Conservation (phyloP, 345 rosid genomes). For the Citrus sp. region DNA sequence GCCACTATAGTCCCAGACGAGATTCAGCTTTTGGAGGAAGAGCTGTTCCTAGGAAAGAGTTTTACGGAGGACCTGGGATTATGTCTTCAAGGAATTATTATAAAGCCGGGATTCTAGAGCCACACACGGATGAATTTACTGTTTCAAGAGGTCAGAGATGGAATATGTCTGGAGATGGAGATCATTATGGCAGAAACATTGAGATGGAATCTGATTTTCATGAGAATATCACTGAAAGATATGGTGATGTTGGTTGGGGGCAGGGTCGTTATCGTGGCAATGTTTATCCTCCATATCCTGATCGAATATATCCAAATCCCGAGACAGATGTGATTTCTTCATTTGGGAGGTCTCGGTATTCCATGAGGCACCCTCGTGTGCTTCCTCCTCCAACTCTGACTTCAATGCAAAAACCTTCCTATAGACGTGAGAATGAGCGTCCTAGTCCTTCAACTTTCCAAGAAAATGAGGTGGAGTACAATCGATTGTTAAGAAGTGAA, state of each 20-base stretch:
- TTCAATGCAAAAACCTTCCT: constrained; percentile 51
- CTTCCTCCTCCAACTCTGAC: constrained; percentile 77
- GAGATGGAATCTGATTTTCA: constrained; percentile 71
- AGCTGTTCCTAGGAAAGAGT: constrained; percentile 57
- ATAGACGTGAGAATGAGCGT: constrained; percentile 48
- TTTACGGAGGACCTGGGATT: constrained; percentile 55
- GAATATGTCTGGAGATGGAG: constrained; percentile 68
- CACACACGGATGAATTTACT: constrained; percentile 44
- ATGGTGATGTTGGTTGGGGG: constrained; percentile 70
- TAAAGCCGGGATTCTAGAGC: constrained; percentile 61
- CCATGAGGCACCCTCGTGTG: constrained; percentile 92
- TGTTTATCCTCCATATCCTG: constrained; percentile 57
- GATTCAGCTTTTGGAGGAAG: constrained; percentile 48
- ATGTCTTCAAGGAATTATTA: constrained; percentile 37
- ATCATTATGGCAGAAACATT: constrained; percentile 49
- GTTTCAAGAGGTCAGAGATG: constrained; percentile 59
- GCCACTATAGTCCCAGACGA: constrained; percentile 45
- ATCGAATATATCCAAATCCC: constrained; percentile 50
- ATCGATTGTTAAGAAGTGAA: constrained; percentile 40
- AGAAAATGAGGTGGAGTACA: constrained; percentile 40
- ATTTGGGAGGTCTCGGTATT: constrained; percentile 71
- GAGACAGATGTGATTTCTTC: constrained; percentile 71
- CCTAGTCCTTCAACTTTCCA: constrained; percentile 57
- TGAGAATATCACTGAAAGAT: constrained; percentile 61
- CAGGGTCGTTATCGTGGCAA: constrained; percentile 46